Base-by-base conservation (phyloP, 495 filamentous ascomycete genomes). In the Saxophila tyrrhenica region DNA sequence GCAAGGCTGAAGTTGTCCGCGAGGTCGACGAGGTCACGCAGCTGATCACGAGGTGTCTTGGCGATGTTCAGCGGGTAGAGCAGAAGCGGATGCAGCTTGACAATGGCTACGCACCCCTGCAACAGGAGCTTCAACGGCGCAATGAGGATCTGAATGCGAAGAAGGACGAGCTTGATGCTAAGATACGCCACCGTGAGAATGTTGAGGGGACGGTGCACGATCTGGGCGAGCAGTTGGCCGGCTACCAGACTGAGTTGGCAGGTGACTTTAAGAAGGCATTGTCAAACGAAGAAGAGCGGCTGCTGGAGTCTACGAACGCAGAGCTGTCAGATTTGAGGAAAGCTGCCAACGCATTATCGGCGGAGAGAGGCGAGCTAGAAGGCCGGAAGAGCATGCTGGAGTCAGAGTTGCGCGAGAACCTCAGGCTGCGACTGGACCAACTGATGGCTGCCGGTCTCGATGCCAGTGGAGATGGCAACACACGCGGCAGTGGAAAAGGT, bases 241-340 rank as follows among this genome's bases (percentile, higher is more conserved):
- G 83, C 0, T 84, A 89, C 60, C 78, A 90, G 63, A 75, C 79
- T 11, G 92, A 99, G 65, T 66, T 95, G 48, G 75, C 75, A 0
- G 86, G 89, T 2, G 82, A 89, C 16, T 97, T 96, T 74, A 94
- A 94, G 71, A 97, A 96, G 65, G 80, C 86, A 17, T 75, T 99
- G 22, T 86, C 84, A 17, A 75, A 76, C 10, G 80, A 82, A 22
- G 92, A 99, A 70, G 94, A 97, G 67, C 75, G 76, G 29, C 80
- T 78, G 59, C 74, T 99, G 2, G 87, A 94, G 56, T 72, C 72
- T 11, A 78, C 95, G 16, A 82, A 75, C 58, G 70, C 72, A 21
- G 73, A 75, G 0, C 80, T 88, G 17, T 84, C 89, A 59, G 80
- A 85, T 25, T 70, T 96, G 45, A 79, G 85, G 47, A 79, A 78